Evolutionary conservation across 2,329 filamentous ascomycete genomes (phyloP), one percentile per base, ranked within the genome.

Genomic region (Sarocladiaceae sp.): DNA sequence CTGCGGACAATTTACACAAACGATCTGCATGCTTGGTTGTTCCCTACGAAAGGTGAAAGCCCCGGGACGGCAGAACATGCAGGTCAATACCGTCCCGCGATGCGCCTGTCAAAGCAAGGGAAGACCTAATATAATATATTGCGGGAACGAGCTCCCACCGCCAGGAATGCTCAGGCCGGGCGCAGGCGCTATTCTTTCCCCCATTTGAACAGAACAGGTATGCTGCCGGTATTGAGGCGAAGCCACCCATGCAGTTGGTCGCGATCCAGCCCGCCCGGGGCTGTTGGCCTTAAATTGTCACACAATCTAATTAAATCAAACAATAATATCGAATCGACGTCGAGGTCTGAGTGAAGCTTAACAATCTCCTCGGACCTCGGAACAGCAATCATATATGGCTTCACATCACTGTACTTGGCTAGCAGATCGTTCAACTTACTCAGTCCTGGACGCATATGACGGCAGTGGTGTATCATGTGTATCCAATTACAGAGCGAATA

Each of bases 81-180:
- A 46, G 40, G 40, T 15, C 25, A 28, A 46, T 46, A 46, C 40
- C 23, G 40, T 46, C 40, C 40, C 40, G 40, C 25, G 11, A 25
- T 7, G 25, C 13, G 11, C 22, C 40, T 46, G 40, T 46, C 22
- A 46, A 29, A 46, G 17, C 7, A 46, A 46, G 40, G 22, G 23
- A 46, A 28, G 40, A 4, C 22, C 40, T n/a, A 46, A 46, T 46
- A 46, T 46, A 28, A 20, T 29, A 46, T 46, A 46, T n/a, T 46
- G 23, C 40, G 40, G 40, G n/a, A 22, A 46, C 40, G 18, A 28
- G 11, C 12, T 29, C 23, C 18, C 40, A 28, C 10, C 18, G n/a
- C 40, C 40, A 25, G 15, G 25, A 17, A n/a, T 10, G 6, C 8
- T 37, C n/a, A 6, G 11, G 39, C 17, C 39, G 5, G 7, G 39